A percentile compares a stretch with the other conserved stretches of the same genome.
Conservation (phyloP, 176 grass and related monocot genomes). For the Aegilops bicornis region DNA sequence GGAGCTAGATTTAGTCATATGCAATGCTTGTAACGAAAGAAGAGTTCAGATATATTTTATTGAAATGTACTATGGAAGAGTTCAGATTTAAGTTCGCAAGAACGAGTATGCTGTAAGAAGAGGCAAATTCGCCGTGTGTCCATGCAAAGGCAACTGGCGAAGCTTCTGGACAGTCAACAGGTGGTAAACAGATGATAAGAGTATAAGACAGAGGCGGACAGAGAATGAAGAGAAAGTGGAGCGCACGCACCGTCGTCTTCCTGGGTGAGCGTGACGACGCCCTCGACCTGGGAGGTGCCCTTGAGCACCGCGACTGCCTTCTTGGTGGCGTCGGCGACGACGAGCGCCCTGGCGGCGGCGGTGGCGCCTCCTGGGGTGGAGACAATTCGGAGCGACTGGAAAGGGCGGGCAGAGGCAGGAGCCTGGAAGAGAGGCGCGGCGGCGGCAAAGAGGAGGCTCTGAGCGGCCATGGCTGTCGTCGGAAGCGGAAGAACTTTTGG, state of each 20-base stretch:
- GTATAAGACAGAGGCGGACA: not conserved
- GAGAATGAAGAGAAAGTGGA: not conserved
- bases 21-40: not conserved
- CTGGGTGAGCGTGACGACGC: conserved; percentile 79
- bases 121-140: not conserved
- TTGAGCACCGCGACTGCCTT: conserved; percentile 89
- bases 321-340: conserved; percentile 64
- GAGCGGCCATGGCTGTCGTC: conserved; percentile 62
- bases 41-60: not conserved
- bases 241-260: conserved; percentile 55
- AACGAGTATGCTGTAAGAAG: not conserved
- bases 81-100: not conserved
- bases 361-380: not conserved
- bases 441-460: conserved; percentile 52
- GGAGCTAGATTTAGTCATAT: not conserved
- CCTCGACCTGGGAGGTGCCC: conserved; percentile 77
- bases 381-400: conserved; percentile 48
- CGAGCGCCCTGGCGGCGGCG: conserved; percentile 33
- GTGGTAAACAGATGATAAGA: not conserved
- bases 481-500: not conserved
- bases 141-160: not conserved
- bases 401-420: conserved; percentile 70
- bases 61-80: too few species aligned
- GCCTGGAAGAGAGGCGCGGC: not conserved
- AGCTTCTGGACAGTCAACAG: not conserved